Evolutionary conservation across 139 green algal genomes (phyloP).

Genomic region (Pseudopediastrum boryanum): DNA sequence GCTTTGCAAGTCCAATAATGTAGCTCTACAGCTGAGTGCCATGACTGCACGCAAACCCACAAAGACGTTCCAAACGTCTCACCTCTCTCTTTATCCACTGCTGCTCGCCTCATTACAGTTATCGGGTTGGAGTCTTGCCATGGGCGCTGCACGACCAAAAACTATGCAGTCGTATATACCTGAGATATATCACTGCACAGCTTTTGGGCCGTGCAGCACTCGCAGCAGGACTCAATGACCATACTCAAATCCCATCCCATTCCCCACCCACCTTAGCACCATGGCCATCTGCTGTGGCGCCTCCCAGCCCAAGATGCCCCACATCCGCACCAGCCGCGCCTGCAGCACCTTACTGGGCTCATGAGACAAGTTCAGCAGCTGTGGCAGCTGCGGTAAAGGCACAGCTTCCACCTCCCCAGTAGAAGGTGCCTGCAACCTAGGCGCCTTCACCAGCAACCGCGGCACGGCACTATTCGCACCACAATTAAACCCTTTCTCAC

Average conservation of each 20-base stretch:
- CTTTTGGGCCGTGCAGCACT: not conserved
- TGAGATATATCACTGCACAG: not conserved
- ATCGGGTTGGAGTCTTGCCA: not conserved
- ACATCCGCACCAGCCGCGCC: slow-evolving; percentile 48
- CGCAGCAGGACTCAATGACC: not conserved
- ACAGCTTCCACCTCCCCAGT: slow-evolving; percentile 1
- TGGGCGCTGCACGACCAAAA: not conserved
- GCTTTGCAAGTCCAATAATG: no score
- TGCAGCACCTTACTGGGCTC: slow-evolving; percentile 31
- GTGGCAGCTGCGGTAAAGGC: slow-evolving; percentile 14
- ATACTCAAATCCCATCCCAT: no score
- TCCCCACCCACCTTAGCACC: slow-evolving; percentile 26
- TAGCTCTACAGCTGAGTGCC: no score
- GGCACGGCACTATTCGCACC: no score
- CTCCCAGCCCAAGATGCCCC: slow-evolving; percentile 34
- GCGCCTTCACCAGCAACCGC: not conserved
- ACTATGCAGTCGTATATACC: not conserved
- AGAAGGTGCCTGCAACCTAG: not conserved
- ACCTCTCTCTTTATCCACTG: not conserved
- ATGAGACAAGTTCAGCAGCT: slow-evolving; percentile 3
- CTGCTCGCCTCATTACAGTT: not conserved
- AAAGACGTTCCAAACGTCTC: no score
- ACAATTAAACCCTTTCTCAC: no score
- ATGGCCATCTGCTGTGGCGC: slow-evolving; percentile 22
- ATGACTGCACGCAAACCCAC: no score